Evolutionary conservation across 805 yeast genomes (phyloP).

Genomic region (Myxozyma nipponensis): DNA sequence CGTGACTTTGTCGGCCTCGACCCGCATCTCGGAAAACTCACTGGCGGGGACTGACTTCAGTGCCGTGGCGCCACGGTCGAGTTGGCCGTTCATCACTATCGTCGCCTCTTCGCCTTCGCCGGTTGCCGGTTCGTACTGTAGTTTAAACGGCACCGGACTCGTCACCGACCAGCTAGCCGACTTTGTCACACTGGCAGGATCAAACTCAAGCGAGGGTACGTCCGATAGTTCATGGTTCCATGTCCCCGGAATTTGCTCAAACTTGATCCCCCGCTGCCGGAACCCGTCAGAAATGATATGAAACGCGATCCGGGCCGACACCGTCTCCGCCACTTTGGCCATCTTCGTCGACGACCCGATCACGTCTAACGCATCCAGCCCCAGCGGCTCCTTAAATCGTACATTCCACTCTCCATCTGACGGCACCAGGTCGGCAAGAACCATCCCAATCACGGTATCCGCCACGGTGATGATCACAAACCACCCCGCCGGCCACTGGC

Average conservation of each 20-base stretch:
- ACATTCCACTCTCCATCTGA: slow-evolving; percentile 27
- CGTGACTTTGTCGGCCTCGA: slow-evolving; percentile 21
- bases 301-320: slow-evolving; percentile 23
- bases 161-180: slow-evolving; percentile 22
- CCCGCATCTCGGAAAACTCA: slow-evolving; percentile 11
- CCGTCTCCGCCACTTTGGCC: slow-evolving; percentile 6
- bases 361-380: slow-evolving; percentile 9
- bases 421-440: slow-evolving; percentile 19
- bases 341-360: slow-evolving; percentile 17
- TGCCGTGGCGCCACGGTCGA: slow-evolving; percentile 15
- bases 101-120: slow-evolving; percentile 2
- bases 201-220: slow-evolving; percentile 8
- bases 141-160: slow-evolving; percentile 16
- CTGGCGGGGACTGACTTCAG: slow-evolving; percentile 15
- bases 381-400: slow-evolving; percentile 18
- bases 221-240: not conserved
- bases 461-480: slow-evolving; percentile 19
- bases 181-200: slow-evolving; percentile 12
- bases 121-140: slow-evolving; percentile 7
- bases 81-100: slow-evolving; percentile 6
- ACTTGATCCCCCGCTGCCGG: slow-evolving; percentile 11
- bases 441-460: slow-evolving; percentile 15
- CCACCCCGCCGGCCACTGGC: slow-evolving; percentile 27
- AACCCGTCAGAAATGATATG: slow-evolving; percentile 16
- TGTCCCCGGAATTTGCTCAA: slow-evolving; percentile 7